Conservation (phyloP, 805 yeast species). For the Pichia thaimueangensis region DNA sequence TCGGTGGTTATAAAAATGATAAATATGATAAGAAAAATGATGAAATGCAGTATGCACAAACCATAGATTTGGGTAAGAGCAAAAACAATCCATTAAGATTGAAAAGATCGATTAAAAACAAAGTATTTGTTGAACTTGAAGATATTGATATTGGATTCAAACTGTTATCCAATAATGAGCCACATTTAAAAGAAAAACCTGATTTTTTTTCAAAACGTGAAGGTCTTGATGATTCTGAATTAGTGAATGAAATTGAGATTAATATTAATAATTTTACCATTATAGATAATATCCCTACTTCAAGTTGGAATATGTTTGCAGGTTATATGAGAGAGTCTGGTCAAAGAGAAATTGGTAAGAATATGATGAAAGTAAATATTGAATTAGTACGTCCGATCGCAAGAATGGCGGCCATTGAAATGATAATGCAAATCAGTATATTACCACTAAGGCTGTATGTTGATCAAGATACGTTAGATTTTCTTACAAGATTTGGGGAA, state of each 20-base stretch:
- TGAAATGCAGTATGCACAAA: neutral
- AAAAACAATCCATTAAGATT: slow-evolving; percentile 42
- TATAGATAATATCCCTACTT: slow-evolving; percentile 73
- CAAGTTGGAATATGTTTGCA: slow-evolving; percentile 85
- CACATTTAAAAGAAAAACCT: slow-evolving; percentile 24
- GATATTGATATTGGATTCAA: slow-evolving; percentile 45
- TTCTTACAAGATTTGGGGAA: slow-evolving; percentile 69
- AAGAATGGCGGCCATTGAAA: slow-evolving; percentile 61
- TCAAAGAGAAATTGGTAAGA: slow-evolving; percentile 60
- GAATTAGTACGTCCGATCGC: slow-evolving; percentile 61
- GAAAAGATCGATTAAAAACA: slow-evolving; percentile 58
- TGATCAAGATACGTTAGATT: slow-evolving; percentile 91
- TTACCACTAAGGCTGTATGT: slow-evolving; percentile 78
- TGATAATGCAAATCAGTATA: slow-evolving; percentile 44
- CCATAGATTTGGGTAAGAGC: slow-evolving; percentile 29
- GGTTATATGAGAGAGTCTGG: slow-evolving; percentile 65
- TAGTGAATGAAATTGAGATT: slow-evolving; percentile 44
- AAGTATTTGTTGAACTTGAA: slow-evolving; percentile 48
- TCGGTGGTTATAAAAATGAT: neutral
- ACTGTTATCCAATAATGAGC: slow-evolving; percentile 37
- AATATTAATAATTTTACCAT: slow-evolving; percentile 51
- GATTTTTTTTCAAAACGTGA: slow-evolving; percentile 25
- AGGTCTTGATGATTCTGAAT: slow-evolving; percentile 33
- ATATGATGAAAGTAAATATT: slow-evolving; percentile 51
- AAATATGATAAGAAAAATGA: neutral